Evolutionary conservation across 108 stramenopile species (phyloP), one percentile per base, ranked within the genome.

Genomic region (Skeletonema costatum): DNA sequence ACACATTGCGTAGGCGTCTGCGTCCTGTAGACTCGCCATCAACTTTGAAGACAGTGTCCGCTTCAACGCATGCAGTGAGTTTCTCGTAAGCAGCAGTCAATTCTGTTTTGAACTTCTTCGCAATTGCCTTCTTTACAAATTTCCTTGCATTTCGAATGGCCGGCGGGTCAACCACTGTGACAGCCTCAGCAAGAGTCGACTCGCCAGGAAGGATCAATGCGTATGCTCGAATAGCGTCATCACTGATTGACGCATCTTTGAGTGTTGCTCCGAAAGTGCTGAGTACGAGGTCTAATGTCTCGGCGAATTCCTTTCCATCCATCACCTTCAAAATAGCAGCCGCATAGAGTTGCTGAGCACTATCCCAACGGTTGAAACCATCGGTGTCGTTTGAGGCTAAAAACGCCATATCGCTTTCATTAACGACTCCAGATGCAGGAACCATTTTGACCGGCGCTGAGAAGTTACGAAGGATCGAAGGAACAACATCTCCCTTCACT

Each of bases 281-380:
- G 12, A 78, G 51, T 21, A 86, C 89, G 69, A 61, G 84, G 31
- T 84, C 71, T 32, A 68, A 70, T 16, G 87, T 92, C 31, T 73
- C 76, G 3, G 17, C 69, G 14, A 74, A 65, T 36, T 65, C 50
- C 42, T 68, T 71, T 1, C 58, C 76, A 25, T 76, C 68, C 71
- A 90, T 65, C 14, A 66, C 66, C 79, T 93, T 87, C 75, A 95
- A 89, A 72, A 95, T 88, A 41, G 78, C 67, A 29, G 59, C 56
- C 30, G 86, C 78, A 66, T 73, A 87, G 2, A 97, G 70, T 59
- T 77, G 78, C 64, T 97, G 94, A 25, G 87, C 90, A 36, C 96
- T 92, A 61, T 97, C 97, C 96, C 95, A 97, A 21, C 87, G 83
- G 87, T 97, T 97, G 88, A 98, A 96, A 3, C 93, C 91, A 80